Evolutionary conservation across 768 basidiomycete species (phyloP).

Genomic region (Cystobasidium onofrii): DNA sequence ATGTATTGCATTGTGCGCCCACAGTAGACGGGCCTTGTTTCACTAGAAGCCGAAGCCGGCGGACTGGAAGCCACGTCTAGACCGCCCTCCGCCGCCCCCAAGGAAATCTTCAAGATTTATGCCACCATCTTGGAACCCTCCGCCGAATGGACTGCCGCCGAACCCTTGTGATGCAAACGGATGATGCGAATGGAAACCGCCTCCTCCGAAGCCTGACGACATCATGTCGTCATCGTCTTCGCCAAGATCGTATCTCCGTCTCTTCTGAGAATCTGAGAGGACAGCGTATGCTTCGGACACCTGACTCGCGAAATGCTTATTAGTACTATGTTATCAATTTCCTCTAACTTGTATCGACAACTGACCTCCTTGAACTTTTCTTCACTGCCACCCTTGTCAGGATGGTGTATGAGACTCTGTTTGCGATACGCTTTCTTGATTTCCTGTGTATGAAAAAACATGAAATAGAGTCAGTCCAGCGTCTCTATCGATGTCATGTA

Average conservation of each 20-base stretch:
- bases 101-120: slow-evolving; percentile 37
- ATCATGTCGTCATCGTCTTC: slow-evolving; percentile 38
- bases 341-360: not conserved
- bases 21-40: not conserved
- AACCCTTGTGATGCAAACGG: slow-evolving; percentile 26
- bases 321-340: not conserved
- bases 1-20: too few species aligned
- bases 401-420: slow-evolving; percentile 55
- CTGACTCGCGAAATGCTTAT: slow-evolving; percentile 44
- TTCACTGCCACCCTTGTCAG: slow-evolving; percentile 74
- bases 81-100: slow-evolving; percentile 12
- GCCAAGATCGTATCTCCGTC: slow-evolving; percentile 39
- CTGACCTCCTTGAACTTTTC: slow-evolving; percentile 73
- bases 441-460: slow-evolving; percentile 25
- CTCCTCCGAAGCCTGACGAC: slow-evolving; percentile 26
- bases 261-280: slow-evolving; percentile 60
- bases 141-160: slow-evolving; percentile 29
- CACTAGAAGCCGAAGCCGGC: not conserved
- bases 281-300: slow-evolving; percentile 73
- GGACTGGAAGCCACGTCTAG: not conserved
- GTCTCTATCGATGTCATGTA: not conserved
- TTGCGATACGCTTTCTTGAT: slow-evolving; percentile 78
- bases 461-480: not conserved
- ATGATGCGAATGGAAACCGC: slow-evolving; percentile 29
- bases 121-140: slow-evolving; percentile 35